Evolutionary conservation across 805 yeast genomes (phyloP).

Genomic region (Candida sonorensis): DNA sequence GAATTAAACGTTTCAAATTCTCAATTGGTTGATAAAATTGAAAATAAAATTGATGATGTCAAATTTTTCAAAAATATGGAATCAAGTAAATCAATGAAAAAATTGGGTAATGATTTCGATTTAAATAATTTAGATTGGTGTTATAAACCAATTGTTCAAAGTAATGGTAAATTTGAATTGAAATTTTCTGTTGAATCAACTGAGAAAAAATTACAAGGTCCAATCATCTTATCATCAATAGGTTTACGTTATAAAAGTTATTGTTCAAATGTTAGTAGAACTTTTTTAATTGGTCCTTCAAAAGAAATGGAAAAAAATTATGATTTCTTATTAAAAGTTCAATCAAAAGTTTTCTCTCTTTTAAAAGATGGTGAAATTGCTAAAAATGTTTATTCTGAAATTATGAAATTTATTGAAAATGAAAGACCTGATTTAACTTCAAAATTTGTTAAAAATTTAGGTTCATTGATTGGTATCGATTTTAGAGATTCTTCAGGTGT

Average conservation of each 20-base stretch:
- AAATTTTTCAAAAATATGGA: slow-evolving; percentile 53
- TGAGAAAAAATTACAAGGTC: slow-evolving; percentile 57
- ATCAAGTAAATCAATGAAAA: slow-evolving; percentile 40
- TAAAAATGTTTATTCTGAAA: slow-evolving; percentile 59
- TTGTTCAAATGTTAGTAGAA: slow-evolving; percentile 82
- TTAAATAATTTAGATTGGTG: slow-evolving; percentile 84
- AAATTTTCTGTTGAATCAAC: slow-evolving; percentile 77
- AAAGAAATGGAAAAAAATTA: slow-evolving; percentile 72
- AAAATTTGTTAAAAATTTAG: slow-evolving; percentile 70
- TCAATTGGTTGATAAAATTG: slow-evolving; percentile 67
- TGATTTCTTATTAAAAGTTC: slow-evolving; percentile 65
- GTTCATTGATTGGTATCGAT: slow-evolving; percentile 86
- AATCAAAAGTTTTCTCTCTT: slow-evolving; percentile 51
- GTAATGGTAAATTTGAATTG: slow-evolving; percentile 80
- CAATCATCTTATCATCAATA: slow-evolving; percentile 75
- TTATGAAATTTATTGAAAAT: slow-evolving; percentile 50
- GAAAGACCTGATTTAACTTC: slow-evolving; percentile 60
- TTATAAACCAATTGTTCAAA: slow-evolving; percentile 83
- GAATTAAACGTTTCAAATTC: slow-evolving; percentile 70
- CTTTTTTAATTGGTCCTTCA: slow-evolving; percentile 86
- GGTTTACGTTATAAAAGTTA: slow-evolving; percentile 86
- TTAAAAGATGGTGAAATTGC: slow-evolving; percentile 65
- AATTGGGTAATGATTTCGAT: slow-evolving; percentile 65
- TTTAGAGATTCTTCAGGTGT: slow-evolving; percentile 75
- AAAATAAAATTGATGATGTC: slow-evolving; percentile 74